Evolutionary conservation across 495 filamentous ascomycete species (phyloP), one percentile per base, ranked within the genome.

Genomic region (Aspergillus kassunensis): DNA sequence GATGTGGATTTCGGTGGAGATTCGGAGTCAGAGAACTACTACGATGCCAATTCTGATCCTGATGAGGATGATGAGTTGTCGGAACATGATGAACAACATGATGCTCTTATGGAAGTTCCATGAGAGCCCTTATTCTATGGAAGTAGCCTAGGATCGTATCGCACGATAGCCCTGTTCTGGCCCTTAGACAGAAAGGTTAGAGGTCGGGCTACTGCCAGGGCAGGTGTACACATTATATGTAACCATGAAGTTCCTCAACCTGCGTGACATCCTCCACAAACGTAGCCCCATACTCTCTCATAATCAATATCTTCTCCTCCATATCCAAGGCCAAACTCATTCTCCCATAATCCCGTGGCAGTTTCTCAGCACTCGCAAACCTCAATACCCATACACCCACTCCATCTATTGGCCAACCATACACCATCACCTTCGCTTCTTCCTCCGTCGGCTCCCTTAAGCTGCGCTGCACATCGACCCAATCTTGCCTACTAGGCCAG

Each of bases 291-390:
- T 53, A 53, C 30, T 53, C 31, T 46, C 13, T 46, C 50, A 53
- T 53, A 1, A 53, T 53, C 50, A 45, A 31, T 16, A 53, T 46
- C 42, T 29, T 53, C 50, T 53, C 50, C 41, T 53, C 50, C 50
- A 53, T 53, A 29, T 53, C 19, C 41, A 53, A 45, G 19, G 45
- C 51, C 6, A 58, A 45, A 45, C 31, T 34, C 15, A 54, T 31
- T 37, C 40, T 54, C 41, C 55, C 55, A 51, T 51, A 54, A 51
- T 54, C 55, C 34, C 45, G 25, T 24, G 55, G 51, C 27, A 46
- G 12, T 45, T 51, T 13, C 25, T 25, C 23, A 0, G 30, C 34
- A 55, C 47, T 59, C 31, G 1, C 8, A 47, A 35, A 47, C 30
- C 44, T 47, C 31, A 47, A 47, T 1, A 47, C 44, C 44, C 44